Evolutionary conservation across 2,329 filamentous ascomycete genomes (phyloP), one percentile per base, ranked within the genome.

Genomic region (Penicillium freii): DNA sequence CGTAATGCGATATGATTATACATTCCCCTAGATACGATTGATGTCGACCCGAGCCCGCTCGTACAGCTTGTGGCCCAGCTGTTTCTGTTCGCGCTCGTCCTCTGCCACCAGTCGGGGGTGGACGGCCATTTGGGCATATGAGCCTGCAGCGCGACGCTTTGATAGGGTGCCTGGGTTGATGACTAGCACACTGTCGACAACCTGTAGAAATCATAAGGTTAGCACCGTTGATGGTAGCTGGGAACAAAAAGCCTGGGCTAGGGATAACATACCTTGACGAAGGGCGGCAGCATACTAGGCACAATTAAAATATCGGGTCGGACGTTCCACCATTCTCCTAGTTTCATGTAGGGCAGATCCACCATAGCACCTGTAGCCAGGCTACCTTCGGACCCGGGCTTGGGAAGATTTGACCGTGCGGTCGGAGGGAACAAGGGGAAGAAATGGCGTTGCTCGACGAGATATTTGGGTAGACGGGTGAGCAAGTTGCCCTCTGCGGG

Each of bases 361-460:
- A 97, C 73, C 80, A 88, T 87, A 0, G 91, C 86, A 0, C 92
- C 92, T 0, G 89, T 87, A 5, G 84, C 85, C 38, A 84, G 67
- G 0, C 82, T 84, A 57, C 83, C 81, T 19, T 78, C 80, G 1
- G 82, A 84, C 0, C 86, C 86, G 1, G 85, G 85, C 71, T 83
- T 88, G 31, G 87, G 86, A 54, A 91, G 77, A 63, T 79, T 84
- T 56, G 84, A 81, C 48, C 92, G 82, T 50, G 89, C 86, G 13
- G 87, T 82, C 0, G 93, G 87, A 6, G 94, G 94, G 69, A 92
- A 97, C 0, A 97, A 77, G 0, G 94, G 94, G 68, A 91, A 91
- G 74, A 92, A 97, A 70, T 94, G 92, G 7, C 92, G 81, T 76
- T 97, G 94, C 75, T 96, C 89, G 56, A 99, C 84, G 19, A 99